Evolutionary conservation across 345 rosid genomes (phyloP).

Genomic region (Durio zibethinus): DNA sequence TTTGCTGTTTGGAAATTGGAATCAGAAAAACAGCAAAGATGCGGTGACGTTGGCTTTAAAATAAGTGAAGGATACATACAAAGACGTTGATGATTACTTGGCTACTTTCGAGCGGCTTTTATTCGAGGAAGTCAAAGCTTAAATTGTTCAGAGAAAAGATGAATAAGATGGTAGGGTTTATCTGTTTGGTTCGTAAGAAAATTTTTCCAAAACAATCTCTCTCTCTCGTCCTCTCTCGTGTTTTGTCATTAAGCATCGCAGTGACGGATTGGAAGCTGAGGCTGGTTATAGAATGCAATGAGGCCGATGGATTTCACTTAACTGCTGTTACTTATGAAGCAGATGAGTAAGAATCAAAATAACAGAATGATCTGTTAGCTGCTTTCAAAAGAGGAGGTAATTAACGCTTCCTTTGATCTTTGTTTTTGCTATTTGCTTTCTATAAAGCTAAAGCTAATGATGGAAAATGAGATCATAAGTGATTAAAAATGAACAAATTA

Average conservation of each 20-base stretch:
- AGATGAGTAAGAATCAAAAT: constrained; percentile 47
- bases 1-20: not conserved
- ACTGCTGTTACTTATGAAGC: constrained; percentile 55
- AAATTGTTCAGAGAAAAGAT: constrained; percentile 68
- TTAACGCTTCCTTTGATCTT: not conserved
- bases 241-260: constrained; percentile 25
- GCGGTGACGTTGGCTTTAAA: constrained; percentile 34
- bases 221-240: not conserved
- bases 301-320: constrained; percentile 67
- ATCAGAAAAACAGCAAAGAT: constrained; percentile 31
- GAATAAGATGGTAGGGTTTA: constrained; percentile 62
- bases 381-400: constrained; percentile 75
- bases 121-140: constrained; percentile 93
- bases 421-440: not conserved
- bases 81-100: constrained; percentile 70
- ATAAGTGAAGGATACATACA: constrained; percentile 61
- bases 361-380: constrained; percentile 82
- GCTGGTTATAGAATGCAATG: constrained; percentile 67
- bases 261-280: constrained; percentile 59
- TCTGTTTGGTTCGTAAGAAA: not conserved
- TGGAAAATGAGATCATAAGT: not conserved
- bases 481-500: not conserved
- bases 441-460: not conserved
- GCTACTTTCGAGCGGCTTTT: constrained; percentile 82
- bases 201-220: not conserved